Evolutionary conservation across 352 stramenopile genomes (phyloP), one percentile per base, ranked within the genome.

Genomic region (Phytophthora foliorum): DNA sequence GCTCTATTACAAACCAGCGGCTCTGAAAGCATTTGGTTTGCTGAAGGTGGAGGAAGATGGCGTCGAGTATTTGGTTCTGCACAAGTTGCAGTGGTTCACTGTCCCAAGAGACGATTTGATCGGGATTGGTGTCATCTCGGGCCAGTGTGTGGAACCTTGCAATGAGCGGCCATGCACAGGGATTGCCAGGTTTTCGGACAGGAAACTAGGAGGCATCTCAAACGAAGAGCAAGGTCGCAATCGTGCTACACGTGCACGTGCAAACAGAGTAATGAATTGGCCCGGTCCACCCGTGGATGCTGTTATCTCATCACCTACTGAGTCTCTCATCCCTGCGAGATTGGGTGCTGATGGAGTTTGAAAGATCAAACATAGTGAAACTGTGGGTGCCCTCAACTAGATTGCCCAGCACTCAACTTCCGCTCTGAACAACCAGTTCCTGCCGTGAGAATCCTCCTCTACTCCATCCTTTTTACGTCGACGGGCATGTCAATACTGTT

Each of bases 71-170:
- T 39, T 69, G n/a, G 34, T 58, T 21, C 13, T 69, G 19, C 53
- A 64, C 53, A 63, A 64, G 29, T 31, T 69, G 45, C 16, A 63
- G 10, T 69, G 62, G 62, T 64, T 69, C 8, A 58, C 44, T 11
- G 44, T 57, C 13, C 44, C 61, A 17, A 44, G 25, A 42, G 34
- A 69, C 44, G 46, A 63, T 42, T 63, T 69, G 24, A 24, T 63
- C 42, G 50, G 27, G 22, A 63, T 69, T 36, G 61, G 61, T 5
- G 32, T 63, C n/a, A 63, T 69, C n/a, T 69, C 52, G n/a, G 51
- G 27, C 1, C 32, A 63, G n/a, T 21, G 42, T 5, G 61, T 69
- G 16, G 52, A 69, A 29, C 34, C 52, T 36, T 69, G 61, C 34
- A 63, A 44, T 1, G 44, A 63, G 5, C 45, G 53, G 17, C 34